Evolutionary conservation across 164 flowering plant genomes (phyloP).

Genomic region (Echeveria elegans): DNA sequence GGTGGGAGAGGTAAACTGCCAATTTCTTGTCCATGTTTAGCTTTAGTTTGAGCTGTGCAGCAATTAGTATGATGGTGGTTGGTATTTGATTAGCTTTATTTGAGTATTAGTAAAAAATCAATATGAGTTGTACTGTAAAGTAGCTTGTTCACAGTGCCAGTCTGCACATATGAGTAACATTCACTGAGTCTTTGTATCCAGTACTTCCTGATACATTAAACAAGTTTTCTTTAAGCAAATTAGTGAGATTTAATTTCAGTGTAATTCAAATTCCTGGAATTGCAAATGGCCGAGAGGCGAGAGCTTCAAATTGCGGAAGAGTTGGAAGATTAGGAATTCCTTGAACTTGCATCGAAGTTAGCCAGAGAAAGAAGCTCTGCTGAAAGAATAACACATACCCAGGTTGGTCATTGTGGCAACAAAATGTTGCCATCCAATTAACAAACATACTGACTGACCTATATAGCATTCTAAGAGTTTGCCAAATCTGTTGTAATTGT

Average conservation of each 20-base stretch:
- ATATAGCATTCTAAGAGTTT: neutral
- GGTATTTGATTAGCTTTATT: too few species aligned
- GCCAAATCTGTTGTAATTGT: slow-evolving; percentile 5
- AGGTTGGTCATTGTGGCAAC: neutral
- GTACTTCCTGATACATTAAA: too few species aligned
- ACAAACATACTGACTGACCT: too few species aligned
- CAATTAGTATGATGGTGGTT: too few species aligned
- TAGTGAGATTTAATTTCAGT: too few species aligned
- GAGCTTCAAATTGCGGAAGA: slow-evolving; percentile 50
- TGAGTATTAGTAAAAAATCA: too few species aligned
- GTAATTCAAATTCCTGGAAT: slow-evolving; percentile 40
- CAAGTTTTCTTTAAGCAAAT: too few species aligned
- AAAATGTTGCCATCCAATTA: too few species aligned
- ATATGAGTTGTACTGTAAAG: too few species aligned
- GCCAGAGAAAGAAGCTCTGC: slow-evolving; percentile 22
- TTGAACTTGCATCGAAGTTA: slow-evolving; percentile 54
- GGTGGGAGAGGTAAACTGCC: slow-evolving; percentile 83
- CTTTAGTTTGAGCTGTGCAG: slow-evolving; percentile 31
- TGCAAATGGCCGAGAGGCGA: slow-evolving; percentile 24
- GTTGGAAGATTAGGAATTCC: slow-evolving; percentile 59
- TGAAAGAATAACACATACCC: slow-evolving; percentile 9
- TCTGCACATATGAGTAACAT: too few species aligned
- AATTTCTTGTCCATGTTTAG: neutral
- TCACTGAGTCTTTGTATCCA: too few species aligned
- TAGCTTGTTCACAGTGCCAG: too few species aligned